Percentiles rank a stretch among this genome's conserved stretches.
Conservation (phyloP, 208 protist genomes). For the Wallacemonas rigidus region DNA sequence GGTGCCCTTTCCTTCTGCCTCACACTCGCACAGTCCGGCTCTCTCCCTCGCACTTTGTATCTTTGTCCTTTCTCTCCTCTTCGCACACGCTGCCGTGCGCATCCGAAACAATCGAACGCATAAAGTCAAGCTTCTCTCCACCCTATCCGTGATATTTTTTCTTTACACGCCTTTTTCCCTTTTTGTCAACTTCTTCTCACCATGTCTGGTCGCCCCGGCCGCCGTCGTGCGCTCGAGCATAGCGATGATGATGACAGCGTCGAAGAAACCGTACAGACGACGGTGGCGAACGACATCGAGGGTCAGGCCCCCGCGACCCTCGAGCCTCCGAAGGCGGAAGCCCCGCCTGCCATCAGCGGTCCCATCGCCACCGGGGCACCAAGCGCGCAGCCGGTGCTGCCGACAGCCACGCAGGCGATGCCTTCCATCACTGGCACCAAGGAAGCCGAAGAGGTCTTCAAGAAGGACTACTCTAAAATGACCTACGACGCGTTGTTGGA, state of each 20-base stretch:
- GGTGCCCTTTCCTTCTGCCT: not conserved
- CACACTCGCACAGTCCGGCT: not conserved
- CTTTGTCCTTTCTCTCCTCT: too few species aligned
- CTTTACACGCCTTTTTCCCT: not conserved
- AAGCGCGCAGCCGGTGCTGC: conserved; percentile 12
- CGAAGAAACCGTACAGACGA: not conserved
- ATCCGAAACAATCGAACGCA: too few species aligned
- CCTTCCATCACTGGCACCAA: conserved; percentile 12
- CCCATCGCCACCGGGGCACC: conserved; percentile 7
- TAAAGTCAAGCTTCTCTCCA: too few species aligned
- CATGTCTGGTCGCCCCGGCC: not conserved
- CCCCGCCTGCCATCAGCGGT: not conserved
- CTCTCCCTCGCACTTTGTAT: too few species aligned
- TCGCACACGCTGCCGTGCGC: too few species aligned
- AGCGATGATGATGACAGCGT: conserved; percentile 22
- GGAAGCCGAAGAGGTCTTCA: conserved; percentile 39
- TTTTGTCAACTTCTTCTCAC: not conserved
- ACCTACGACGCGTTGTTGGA: conserved; percentile 51
- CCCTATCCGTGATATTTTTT: too few species aligned
- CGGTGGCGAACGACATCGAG: not conserved
- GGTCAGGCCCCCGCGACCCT: not conserved
- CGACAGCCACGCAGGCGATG: not conserved
- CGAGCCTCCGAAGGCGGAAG: conserved; percentile 26
- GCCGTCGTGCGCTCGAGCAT: conserved; percentile 14
- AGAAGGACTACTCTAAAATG: conserved; percentile 62